Evolutionary conservation across 2,329 filamentous ascomycete genomes (phyloP).

Genomic region (Talaromyces sp.): DNA sequence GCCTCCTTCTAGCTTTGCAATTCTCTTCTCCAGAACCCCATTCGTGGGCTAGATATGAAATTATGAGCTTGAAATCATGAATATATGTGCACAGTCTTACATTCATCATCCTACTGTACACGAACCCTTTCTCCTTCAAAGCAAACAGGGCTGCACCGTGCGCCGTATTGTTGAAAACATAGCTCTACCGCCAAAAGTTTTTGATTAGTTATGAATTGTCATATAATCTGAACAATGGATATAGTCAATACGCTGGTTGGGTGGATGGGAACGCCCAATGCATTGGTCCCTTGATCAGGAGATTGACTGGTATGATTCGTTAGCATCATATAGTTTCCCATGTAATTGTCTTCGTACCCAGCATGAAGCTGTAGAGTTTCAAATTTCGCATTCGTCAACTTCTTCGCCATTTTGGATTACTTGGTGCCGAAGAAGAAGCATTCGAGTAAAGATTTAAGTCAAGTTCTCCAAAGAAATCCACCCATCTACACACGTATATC

Average conservation of each 20-base stretch:
- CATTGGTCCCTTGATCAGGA: neutral
- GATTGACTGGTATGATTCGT: neutral
- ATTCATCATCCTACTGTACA: neutral
- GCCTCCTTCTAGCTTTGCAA: constrained; percentile 35
- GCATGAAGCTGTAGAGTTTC: neutral
- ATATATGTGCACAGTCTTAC: neutral
- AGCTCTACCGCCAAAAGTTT: neutral
- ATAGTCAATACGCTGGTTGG: neutral
- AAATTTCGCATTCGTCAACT: neutral
- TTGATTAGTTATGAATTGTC: neutral
- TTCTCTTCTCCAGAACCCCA: constrained; percentile 30
- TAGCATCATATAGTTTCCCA: neutral
- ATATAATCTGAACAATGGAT: neutral
- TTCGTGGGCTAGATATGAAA: constrained; percentile 31
- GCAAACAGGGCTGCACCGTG: neutral
- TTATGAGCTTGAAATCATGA: constrained; percentile 56
- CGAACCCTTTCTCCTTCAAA: neutral
- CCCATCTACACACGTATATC: neutral
- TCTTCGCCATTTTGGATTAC: neutral
- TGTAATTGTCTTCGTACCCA: neutral
- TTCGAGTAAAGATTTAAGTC: neutral
- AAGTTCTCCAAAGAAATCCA: neutral
- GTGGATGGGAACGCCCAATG: neutral
- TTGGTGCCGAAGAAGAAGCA: neutral
- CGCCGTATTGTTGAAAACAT: neutral